Evolutionary conservation across 306 rosid species (phyloP).

Genomic region (Rosa chinensis): DNA sequence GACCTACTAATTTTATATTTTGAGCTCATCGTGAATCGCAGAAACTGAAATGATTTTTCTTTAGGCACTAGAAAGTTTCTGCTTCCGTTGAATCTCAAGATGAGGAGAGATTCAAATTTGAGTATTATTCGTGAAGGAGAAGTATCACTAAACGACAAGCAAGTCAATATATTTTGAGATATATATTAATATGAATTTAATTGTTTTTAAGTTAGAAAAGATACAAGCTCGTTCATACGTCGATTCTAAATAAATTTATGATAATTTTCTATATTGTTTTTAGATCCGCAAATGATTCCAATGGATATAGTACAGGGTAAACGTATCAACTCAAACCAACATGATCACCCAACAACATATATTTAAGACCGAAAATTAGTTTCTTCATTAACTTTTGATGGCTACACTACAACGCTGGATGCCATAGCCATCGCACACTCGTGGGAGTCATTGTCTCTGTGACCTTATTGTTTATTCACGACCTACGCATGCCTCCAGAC

Average conservation of each 20-base stretch:
- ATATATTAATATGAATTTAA: too few species aligned
- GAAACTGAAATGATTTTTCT: too few species aligned
- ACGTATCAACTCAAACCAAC: background rate
- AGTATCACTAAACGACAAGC: background rate
- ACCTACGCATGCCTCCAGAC: conserved; percentile 15
- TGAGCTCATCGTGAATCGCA: background rate
- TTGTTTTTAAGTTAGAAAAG: too few species aligned
- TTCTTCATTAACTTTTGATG: background rate
- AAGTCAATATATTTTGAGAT: too few species aligned
- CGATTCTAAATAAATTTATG: background rate
- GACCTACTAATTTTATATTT: too few species aligned
- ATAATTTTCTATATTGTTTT: background rate
- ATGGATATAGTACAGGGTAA: background rate
- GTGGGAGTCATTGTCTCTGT: background rate
- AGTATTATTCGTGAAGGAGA: background rate
- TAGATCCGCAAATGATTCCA: background rate
- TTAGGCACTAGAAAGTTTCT: too few species aligned
- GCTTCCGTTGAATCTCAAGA: too few species aligned
- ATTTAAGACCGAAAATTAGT: background rate
- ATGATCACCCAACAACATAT: background rate
- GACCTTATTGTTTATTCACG: conserved; percentile 1
- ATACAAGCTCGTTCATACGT: background rate
- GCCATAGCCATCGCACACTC: background rate
- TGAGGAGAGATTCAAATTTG: background rate
- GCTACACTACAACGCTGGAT: too few species aligned